Base-by-base conservation (phyloP, 371 early-diverging fungal genomes). In the Mortierella sp. region DNA sequence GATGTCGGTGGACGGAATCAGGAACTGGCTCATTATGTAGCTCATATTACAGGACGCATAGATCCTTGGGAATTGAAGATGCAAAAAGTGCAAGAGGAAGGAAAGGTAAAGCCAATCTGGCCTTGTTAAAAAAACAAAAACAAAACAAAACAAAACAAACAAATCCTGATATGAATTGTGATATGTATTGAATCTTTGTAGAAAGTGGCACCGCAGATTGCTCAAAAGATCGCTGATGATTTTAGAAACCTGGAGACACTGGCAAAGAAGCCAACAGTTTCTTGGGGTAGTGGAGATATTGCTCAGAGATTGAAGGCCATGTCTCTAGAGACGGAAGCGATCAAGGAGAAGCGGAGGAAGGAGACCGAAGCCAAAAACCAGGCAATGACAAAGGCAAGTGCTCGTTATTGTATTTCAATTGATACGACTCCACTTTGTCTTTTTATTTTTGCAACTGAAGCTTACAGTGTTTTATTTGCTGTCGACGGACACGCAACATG, bases 1-100 rank as follows among this genome's bases (percentile, higher is more conserved):
- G 11, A 47, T 26, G 24, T 37, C 18, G 70, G 47, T 24, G 39
- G 61, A 10, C 51, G 47, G 4, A 61, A 24, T 18, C 26, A 30
- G 26, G 68, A 68, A 12, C 47, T 60, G 16, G 74, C 69, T 2
- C 69, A 78, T 49, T 78, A 78, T 62, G 67, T 78, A 8, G 73
- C 78, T 30, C 78, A 73, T 45, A 73, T 78, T n/a, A 78, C 78
- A 0, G 73, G 73, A 47, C 78, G 74, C 16, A 73, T 78, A 49
- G 78, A 78, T 59, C 78, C 78, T 16, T 78, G 78, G 78, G 74
- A 73, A 43, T 28, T 66, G 9, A 51, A 70, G 64, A 59, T 78
- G 63, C 78, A 70, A 65, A 65, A 73, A 43, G 14, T 78, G 18
- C 73, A 73, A 49, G 70, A 73, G 28, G 69, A 66, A 20, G 67